A percentile compares a stretch with the other conserved stretches of the same genome.
Evolutionary conservation across 1,284 basidiomycete genomes (phyloP).

Genomic region (Volvariella surrecta): DNA sequence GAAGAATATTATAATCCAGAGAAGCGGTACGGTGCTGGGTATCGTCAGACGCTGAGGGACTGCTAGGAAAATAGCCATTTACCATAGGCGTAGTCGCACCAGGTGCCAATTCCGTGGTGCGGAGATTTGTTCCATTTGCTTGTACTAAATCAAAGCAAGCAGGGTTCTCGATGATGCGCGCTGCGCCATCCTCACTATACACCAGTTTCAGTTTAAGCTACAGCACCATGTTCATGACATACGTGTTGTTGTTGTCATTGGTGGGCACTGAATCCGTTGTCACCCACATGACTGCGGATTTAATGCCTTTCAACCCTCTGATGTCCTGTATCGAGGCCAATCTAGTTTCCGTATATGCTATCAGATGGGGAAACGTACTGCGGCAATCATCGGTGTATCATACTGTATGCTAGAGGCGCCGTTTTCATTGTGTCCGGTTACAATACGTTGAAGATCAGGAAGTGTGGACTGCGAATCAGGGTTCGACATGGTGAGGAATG

Average conservation of each 20-base stretch:
- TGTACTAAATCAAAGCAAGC: constrained; percentile 36
- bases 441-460: no score
- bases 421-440: constrained; percentile 36
- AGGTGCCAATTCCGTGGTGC: constrained; percentile 51
- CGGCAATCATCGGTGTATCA: constrained; percentile 19
- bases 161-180: constrained; percentile 27
- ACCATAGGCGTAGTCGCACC: constrained; percentile 44
- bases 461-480: no score
- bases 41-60: background rate
- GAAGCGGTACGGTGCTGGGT: constrained; percentile 40
- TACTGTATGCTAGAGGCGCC: constrained; percentile 27
- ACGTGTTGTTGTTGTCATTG: constrained; percentile 43
- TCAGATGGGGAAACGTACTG: constrained; percentile 18
- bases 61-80: constrained; percentile 2
- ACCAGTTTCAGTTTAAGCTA: background rate
- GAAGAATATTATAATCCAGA: constrained; percentile 52
- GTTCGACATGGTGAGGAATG: background rate
- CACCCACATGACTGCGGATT: constrained; percentile 35
- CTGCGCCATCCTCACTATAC: constrained; percentile 42
- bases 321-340: no score
- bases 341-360: no score
- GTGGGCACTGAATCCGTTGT: constrained; percentile 40
- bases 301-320: no score
- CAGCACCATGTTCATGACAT: constrained; percentile 1
- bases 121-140: constrained; percentile 37